phyloP scores from a whole-genome alignment of 305 asterid species.

The Nicotiana rustica region DNA sequence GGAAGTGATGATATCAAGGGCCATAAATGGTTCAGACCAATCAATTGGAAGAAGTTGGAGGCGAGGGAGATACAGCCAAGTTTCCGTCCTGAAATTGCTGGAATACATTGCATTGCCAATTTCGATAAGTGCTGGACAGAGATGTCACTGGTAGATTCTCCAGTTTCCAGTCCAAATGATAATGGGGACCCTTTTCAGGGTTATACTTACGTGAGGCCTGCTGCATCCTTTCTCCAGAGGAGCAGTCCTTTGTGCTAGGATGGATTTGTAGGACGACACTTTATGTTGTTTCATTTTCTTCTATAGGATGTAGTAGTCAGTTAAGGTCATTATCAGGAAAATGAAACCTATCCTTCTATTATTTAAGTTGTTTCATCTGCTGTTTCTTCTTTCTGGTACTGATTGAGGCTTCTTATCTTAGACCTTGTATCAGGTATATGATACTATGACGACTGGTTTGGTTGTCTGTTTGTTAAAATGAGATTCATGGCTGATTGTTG shows the following conservation, averaged over 20 bases:
- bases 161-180: slow-evolving; percentile 65
- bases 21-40: slow-evolving; percentile 71
- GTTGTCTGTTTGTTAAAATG: slow-evolving; percentile 1
- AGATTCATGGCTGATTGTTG: slow-evolving; percentile 7
- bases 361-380: slow-evolving; percentile 2
- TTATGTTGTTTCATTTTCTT: slow-evolving; percentile 23
- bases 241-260: slow-evolving; percentile 42
- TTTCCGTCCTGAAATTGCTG: slow-evolving; percentile 67
- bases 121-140: slow-evolving; percentile 68
- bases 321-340: slow-evolving; percentile 10
- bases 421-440: slow-evolving; percentile 18
- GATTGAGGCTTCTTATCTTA: neutral
- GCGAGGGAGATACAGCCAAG: slow-evolving; percentile 60
- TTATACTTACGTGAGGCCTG: slow-evolving; percentile 64
- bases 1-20: slow-evolving; percentile 71
- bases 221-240: slow-evolving; percentile 57
- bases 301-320: slow-evolving; percentile 24
- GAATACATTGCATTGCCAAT: slow-evolving; percentile 72
- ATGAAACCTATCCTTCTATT: neutral
- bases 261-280: slow-evolving; percentile 22
- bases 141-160: slow-evolving; percentile 72
- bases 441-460: neutral
- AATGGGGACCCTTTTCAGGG: slow-evolving; percentile 55
- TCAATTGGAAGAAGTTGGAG: slow-evolving; percentile 76
- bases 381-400: neutral